Base-by-base conservation (phyloP, 176 grass and related monocot genomes). In the Musa acuminata region DNA sequence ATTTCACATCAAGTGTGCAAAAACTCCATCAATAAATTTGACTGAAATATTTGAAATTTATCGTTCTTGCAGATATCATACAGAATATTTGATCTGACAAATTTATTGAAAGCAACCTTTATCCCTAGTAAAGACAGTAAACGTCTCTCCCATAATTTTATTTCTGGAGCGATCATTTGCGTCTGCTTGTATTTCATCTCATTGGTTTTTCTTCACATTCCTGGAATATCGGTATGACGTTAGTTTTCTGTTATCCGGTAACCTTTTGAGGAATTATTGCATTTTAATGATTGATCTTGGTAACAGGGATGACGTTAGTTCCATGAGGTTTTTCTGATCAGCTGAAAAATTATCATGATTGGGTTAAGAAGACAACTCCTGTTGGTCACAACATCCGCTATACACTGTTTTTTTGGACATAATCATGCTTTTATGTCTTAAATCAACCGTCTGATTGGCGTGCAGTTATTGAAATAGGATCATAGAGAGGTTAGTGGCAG, bases 71-170 rank as follows among this genome's bases (percentile, higher is more conserved):
- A 13, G 6, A 48, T 69, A 75, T 74, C 64, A 53, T 76, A 62
- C 49, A 67, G 63, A 62, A 75, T 67, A 80, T 85, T 57, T 59
- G 57, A 80, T 75, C 51, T 79, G 26, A 84, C 74, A 71, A 75
- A 75, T 48, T 85, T 49, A 4, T 52, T 77, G 59, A 77, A 77
- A 43, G 29, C 49, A 24, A 60, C 59, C 52, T 77, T 77, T 52
- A 51, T 66, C 48, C 75, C 75, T 52, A 52, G 20, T 48, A 77
- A 77, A 25, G 75, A 77, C 22, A 27, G 65, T 49, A 77, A 52
- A 64, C 75, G 75, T 60, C 60, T 77, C 49, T 65, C 52, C 10
- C 75, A 77, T 35, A 65, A 77, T 52, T 23, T 64, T 26, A 17
- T 25, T 52, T 48, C 19, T 26, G 75, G 75, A 19, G 75, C 48